Base-by-base conservation (phyloP, 257 asterid genomes). In the Solanum megistacrolobum region DNA sequence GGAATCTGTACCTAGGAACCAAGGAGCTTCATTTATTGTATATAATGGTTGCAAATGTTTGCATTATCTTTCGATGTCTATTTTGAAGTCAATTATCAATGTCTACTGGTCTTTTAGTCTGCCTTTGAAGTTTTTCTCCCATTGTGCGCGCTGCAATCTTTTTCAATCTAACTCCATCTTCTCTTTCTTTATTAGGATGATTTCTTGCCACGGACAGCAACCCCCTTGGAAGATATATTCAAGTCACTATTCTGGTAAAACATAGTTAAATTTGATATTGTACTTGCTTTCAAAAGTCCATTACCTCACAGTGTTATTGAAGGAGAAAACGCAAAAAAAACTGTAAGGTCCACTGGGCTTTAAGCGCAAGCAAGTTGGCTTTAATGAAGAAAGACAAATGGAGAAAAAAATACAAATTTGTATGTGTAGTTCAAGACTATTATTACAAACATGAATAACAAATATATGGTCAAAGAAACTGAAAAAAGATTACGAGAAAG, bases 191-290 rank as follows among this genome's bases (percentile, higher is more conserved):
- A 88, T 85, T 92, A 96, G 98, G 98, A 95, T 34, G 98, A 96
- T 91, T 96, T 96, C 93, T 94, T 96, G 93, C 98, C 98, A 69
- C 94, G 98, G 73, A 96, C 98, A 25, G 98, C 98, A 87, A 95
- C 98, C 32, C 98, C 98, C n/a, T 90, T 95, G 95, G 98, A 96
- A 91, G 98, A 96, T 91, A 93, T 96, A 87, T 96, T 96, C 94
- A 95, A 96, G 91, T 96, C 98, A 39, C 91, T 96, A 39, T 92
- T 96, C 92, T 96, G 98, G 98, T 96, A 91, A 88, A 89, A 36
- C 32, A 82, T 32, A n/a, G 31, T 85, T 46, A 69, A 69, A n/a
- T 73, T 74, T 48, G 74, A 46, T 48, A 38, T 48, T 48, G 43
- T 82, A 79, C 66, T 46, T 46, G 27, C 39, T 79, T 79, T 79